Conservation (phyloP, 176 grass and related monocot species). For the Oropetium thomaeum region DNA sequence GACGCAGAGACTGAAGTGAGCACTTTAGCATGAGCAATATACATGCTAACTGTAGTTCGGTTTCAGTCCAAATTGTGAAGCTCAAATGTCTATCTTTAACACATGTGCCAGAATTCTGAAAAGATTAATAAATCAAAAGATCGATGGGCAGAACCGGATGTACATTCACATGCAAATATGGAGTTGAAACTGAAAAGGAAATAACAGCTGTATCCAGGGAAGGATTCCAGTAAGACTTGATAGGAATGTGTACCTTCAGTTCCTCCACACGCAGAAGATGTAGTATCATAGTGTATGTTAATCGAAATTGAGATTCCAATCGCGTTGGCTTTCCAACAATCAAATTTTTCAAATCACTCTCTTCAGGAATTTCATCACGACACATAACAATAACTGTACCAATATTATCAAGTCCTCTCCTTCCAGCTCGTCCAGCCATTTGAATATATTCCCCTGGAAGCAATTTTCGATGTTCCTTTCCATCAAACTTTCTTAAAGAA, state of each 20-base stretch:
- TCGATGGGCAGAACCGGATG: neutral
- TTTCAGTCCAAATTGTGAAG: slow-evolving; percentile 14
- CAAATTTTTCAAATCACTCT: slow-evolving; percentile 93
- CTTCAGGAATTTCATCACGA: slow-evolving; percentile 93
- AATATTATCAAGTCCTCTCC: slow-evolving; percentile 94
- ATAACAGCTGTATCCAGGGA: slow-evolving; percentile 10
- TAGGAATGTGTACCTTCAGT: slow-evolving; percentile 67
- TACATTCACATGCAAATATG: slow-evolving; percentile 18
- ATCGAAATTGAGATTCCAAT: slow-evolving; percentile 83
- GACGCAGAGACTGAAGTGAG: neutral
- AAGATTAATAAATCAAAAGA: slow-evolving; percentile 9
- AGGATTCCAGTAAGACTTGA: neutral
- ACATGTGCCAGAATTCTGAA: neutral
- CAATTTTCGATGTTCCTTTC: slow-evolving; percentile 85
- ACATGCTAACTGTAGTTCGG: neutral
- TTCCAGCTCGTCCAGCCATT: slow-evolving; percentile 97
- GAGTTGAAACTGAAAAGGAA: neutral
- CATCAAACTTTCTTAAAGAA: slow-evolving; percentile 92
- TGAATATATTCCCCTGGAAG: slow-evolving; percentile 98
- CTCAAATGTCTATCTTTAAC: slow-evolving; percentile 21
- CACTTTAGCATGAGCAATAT: slow-evolving; percentile 7
- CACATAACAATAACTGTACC: slow-evolving; percentile 94
- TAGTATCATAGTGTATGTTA: slow-evolving; percentile 97
- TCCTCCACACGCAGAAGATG: slow-evolving; percentile 98
- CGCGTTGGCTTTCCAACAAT: slow-evolving; percentile 92